Evolutionary conservation across 345 rosid genomes (phyloP), one percentile per base, ranked within the genome.

Genomic region (Eucalyptus cloeziana): DNA sequence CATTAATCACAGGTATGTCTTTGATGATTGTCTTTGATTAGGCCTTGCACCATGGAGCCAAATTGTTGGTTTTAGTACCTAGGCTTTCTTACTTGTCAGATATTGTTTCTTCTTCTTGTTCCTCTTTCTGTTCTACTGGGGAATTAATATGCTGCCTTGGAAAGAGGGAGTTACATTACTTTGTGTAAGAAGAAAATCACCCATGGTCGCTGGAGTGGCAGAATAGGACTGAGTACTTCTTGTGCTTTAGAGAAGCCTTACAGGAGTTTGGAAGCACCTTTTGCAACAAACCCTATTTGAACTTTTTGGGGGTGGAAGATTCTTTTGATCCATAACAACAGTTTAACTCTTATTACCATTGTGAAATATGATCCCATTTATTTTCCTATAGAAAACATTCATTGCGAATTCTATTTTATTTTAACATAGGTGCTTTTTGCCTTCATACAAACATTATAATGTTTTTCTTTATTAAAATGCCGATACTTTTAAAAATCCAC

Each of bases 1-100:
- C 88, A 94, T 97, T 86, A 97, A 96, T 92, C 99, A 97, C 92
- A 96, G 99, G 99, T 97, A 76, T 7, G 7, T 86, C 10, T 86
- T 12, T 50, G 64, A 87, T 87, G 8, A 24, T 62, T 27, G 31
- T 17, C 52, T 24, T 87, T 37, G 11, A 62, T 33, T 25, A 45
- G 33, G 54, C 27, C 87, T 51, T 49, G 56, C 45, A 37, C 58
- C 16, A 33, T 86, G 17, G 67, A 50, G 56, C 62, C 56, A 86
- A 50, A 6, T 16, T 50, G 44, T 50, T 86, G 45, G n/a, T 86
- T 58, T 58, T 16, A 21, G 9, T 33, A 21, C 21, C 67, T 21
- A 13, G 30, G 88, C 49, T 54, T 51, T 76, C 47, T 40, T 76
- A 13, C 45, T 76, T 10, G 5, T 40, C 44, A 21, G 85, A 76